These are phyloP conservation scores for Fusarium redolens DNA, from an alignment of 2,329 filamentous ascomycete species.

Conservation along the genomic window DNA sequence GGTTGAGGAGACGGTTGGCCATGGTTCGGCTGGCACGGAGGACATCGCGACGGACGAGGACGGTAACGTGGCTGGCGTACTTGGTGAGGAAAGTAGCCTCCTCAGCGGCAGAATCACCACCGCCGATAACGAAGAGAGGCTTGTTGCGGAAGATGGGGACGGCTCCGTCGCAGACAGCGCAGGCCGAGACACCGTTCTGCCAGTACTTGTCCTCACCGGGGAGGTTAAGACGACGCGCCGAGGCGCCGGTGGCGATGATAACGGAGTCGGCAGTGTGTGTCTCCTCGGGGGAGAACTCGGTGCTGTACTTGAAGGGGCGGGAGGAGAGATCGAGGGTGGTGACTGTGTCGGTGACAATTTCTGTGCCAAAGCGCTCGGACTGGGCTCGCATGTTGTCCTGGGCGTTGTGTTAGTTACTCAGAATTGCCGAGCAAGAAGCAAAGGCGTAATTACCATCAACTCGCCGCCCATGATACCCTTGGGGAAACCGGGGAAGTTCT, in stretches of 20 bases:
- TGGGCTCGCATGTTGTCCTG: conserved; percentile 91
- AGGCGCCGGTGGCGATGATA: conserved; percentile 95
- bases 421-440: neutral
- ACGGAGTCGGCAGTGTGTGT: conserved; percentile 90
- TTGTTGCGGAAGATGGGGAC: conserved; percentile 98
- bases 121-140: conserved; percentile 94
- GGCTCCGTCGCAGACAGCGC: conserved; percentile 96
- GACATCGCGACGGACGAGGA: conserved; percentile 88
- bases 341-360: conserved; percentile 94
- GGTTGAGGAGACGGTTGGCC: conserved; percentile 81
- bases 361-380: conserved; percentile 90
- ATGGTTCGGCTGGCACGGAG: conserved; percentile 92
- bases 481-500: conserved; percentile 98
- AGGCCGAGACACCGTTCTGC: conserved; percentile 96
- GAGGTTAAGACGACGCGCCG: conserved; percentile 84
- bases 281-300: conserved; percentile 86
- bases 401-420: conserved; percentile 2
- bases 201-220: conserved; percentile 94
- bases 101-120: conserved; percentile 95
- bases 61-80: conserved; percentile 94
- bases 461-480: conserved; percentile 86
- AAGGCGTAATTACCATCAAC: conserved; percentile 74
- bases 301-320: conserved; percentile 92
- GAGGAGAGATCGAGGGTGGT: conserved; percentile 84
- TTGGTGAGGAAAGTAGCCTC: conserved; percentile 98